Base-by-base conservation (phyloP, 208 protist species). In the Crithidia acanthocephali region DNA sequence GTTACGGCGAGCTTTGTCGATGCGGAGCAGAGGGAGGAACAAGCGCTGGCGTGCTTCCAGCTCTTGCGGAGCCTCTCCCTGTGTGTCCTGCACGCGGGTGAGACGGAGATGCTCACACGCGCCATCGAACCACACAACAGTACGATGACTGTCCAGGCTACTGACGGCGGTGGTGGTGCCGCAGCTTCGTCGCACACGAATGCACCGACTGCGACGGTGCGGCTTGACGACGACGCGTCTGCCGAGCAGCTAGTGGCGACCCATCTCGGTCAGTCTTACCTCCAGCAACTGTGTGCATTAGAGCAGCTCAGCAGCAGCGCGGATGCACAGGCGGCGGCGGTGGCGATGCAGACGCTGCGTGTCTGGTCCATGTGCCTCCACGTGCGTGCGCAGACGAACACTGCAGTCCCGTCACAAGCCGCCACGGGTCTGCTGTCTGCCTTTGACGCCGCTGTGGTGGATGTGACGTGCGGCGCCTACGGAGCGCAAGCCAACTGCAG, bases 21-120 rank as follows among this genome's bases (percentile, higher is more conserved):
- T 13, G 4, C 22, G 11, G 35, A 68, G 13, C 11, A 28, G 28
- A 35, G 33, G 25, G 48, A 72, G 8, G 65, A 67, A 2, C 57
- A 57, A 25, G 50, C 68, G 3, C 35, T 67, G 57, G 65, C 72
- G 10, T 58, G 55, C 57, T 72, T 78, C 37, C 47, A 50, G 40
- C 72, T 78, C 7, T 50, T 78, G 42, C 64, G 72, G 7, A 68
- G 55, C 16, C 44, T 78, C 5, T 51, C 62, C 8, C 28, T 72
- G n/a, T 78, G 65, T 25, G 51, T 72, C 5, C 9, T 78, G 45
- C 13, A 61, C 37, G 40, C 57, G 6, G 72, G 72, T 13, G 58
- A 42, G 48, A 28, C 72, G 32, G 55, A 15, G 15, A 2, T 48
- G 45, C 56, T 76, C 32, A 28, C 63, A 6, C 27, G 22, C 1